Evolutionary conservation across 257 asterid species (phyloP), one percentile per base, ranked within the genome.

Genomic region (Rehmannia glutinosa): DNA sequence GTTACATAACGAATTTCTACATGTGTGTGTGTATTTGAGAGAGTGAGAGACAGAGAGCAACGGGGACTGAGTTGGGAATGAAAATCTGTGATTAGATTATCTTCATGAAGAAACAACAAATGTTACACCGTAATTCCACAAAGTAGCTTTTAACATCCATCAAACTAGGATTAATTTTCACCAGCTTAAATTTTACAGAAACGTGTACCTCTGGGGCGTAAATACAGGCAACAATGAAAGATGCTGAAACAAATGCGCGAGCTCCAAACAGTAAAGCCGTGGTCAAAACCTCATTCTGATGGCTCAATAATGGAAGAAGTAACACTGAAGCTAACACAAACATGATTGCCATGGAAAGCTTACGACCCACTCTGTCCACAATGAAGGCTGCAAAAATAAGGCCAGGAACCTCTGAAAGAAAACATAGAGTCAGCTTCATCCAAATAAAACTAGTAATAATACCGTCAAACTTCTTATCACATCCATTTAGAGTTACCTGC

Each of bases 321-420:
- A 83, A 59, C n/a, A 81, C 16, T 32, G 82, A 56, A 72, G 83
- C 39, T 30, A 80, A 64, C 33, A 61, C 66, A 17, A 76, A 83
- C 91, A 86, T 78, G 71, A 77, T 33, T 17, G 73, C 81, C 91
- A 88, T 83, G 74, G 83, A 79, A 75, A 74, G 67, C 78, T 84
- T 91, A 45, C 91, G 93, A 47, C 95, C 97, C 24, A 81, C 57
- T 69, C 68, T 83, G 62, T 91, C 95, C 17, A 91, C 91, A 5
- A 86, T 74, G 66, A 80, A 58, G 21, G 87, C 95, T 39, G 93
- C 73, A 47, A 91, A 36, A 30, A 82, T 64, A 65, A 84, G 71
- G 53, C 93, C 97, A 27, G 97, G 95, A 77, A 88, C 80, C 88
- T 88, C 96, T 88, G 92, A 16, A 83, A 68, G 43, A 21, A 15